Evolutionary conservation across 176 grass and related monocot genomes (phyloP), one percentile per base, ranked within the genome.

Genomic region (Hordeum vulgare): DNA sequence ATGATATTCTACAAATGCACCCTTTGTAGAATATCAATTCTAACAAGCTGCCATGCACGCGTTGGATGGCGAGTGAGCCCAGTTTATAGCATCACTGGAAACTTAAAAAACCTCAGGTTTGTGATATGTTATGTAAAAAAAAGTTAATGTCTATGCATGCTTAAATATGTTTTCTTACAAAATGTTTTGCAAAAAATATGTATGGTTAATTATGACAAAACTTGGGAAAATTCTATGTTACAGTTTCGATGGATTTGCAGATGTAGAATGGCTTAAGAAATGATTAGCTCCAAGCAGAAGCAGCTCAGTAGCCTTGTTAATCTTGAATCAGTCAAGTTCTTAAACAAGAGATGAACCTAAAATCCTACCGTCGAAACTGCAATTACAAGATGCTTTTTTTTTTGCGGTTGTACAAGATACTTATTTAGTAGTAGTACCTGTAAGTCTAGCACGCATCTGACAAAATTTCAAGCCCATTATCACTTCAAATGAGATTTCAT

Each of bases 201-300:
- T 66, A 29, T 66, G 31, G 31, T 21, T 21, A 3, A 31, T 31
- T 31, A 21, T 67, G 64, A 67, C 31, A 67, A 66, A 66, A 17
- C 15, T 36, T 18, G 7, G 0, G 36, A 14, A 75, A 2, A 14
- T 44, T 14, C 5, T 12, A 45, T 14, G 42, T 13, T 14, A 45
- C 42, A 13, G 3, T 84, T 66, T 69, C 7, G 27, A 76, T 61
- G 49, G 68, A 61, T 60, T 51, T 37, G 36, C n/a, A 0, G 36
- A 62, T 69, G 29, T 27, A 81, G 3, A 80, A 89, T 84, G 21
- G 60, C 34, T 75, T 65, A 56, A 11, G 1, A 41, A 85, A 49
- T 18, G 68, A 26, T 49, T 49, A 73, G 14, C 14, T 57, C 59
- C 17, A 67, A 45, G 6, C 47, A 2, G 67, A 75, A 89, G 61